Evolutionary conservation across 2,329 filamentous ascomycete genomes (phyloP), one percentile per base, ranked within the genome.

Genomic region (Trematosphaeria pertusa): DNA sequence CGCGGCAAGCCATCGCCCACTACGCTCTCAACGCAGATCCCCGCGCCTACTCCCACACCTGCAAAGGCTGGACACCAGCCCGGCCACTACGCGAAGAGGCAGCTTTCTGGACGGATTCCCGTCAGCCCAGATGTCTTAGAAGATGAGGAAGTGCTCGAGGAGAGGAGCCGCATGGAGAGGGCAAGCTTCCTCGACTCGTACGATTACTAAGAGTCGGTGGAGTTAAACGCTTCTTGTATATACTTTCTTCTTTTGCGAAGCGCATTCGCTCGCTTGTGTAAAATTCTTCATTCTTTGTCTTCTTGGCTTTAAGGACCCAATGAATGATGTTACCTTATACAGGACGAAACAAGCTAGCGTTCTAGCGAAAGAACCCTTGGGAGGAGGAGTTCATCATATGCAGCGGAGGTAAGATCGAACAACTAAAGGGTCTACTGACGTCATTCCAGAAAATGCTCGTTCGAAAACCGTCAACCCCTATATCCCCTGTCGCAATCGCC

Each of bases 101-200:
- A 15, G 6, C 3, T 8, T 14, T 18, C 15, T 3, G 40, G 19
- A 19, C 35, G 18, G 7, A 18, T 43, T 11, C 30, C 30, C 9
- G 4, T 19, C 20, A 35, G 40, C 21, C 40, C 40, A 18, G 32
- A 28, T n/a, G 12, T 26, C 8, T 17, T 44, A 6, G 21, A 44
- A 10, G 41, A 44, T 14, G 34, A 44, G 10, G 15, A 36, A 3
- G 41, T 21, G 12, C 2, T 31, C 18, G 7, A 5, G 7, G 37
- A 39, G 22, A 39, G 37, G 37, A 39, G n/a, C 19, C 20, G n/a
- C 6, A 31, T 8, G 8, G 14, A 22, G n/a, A 44, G 17, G 33
- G 41, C 33, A n/a, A 44, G 41, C 34, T 44, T 44, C 33, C 34
- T 44, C 12, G 41, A 44, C 17, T 12, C 32, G 15, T 37, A 37